These are phyloP conservation scores for Fusarium secorum DNA, from an alignment of 2,329 filamentous ascomycete genomes.

Conservation along the genomic window DNA sequence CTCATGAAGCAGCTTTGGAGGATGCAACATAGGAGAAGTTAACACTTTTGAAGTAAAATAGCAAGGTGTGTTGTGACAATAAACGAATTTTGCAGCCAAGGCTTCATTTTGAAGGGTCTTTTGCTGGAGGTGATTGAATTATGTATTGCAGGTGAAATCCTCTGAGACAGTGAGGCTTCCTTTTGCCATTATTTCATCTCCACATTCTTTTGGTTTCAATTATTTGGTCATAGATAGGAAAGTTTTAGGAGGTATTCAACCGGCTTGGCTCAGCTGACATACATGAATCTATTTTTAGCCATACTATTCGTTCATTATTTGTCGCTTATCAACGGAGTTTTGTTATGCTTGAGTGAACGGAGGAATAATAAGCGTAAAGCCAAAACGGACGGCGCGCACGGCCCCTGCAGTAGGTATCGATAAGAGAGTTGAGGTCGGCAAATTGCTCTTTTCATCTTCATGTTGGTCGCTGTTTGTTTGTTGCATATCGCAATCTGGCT, in stretches of 20 bases:
- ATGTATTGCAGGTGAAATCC: too few relatives aligned
- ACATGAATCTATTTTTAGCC: not conserved
- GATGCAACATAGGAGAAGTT: fast-evolving
- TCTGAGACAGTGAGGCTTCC: not conserved
- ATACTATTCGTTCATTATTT: not conserved
- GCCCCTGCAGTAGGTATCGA: not conserved
- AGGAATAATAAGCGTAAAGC: not conserved
- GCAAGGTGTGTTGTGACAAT: fast-evolving
- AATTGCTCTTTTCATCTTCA: not conserved
- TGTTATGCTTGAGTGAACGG: not conserved
- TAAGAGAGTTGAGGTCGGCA: not conserved
- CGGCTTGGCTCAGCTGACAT: not conserved
- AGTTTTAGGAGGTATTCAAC: not conserved
- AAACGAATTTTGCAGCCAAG: not conserved
- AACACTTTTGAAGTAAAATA: fast-evolving
- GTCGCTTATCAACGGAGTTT: too few relatives aligned
- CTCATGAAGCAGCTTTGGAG: fast-evolving
- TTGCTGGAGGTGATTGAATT: fast-evolving
- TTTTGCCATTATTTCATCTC: not conserved
- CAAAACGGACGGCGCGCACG: not conserved
- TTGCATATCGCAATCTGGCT: not conserved
- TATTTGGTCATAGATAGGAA: not conserved
- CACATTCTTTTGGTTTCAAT: not conserved
- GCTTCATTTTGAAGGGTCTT: not conserved
- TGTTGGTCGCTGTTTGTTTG: not conserved